A percentile compares a stretch with the other conserved stretches of the same genome.
These are phyloP conservation scores for Prunus campanulata DNA, from an alignment of 306 rosid genomes.

Conservation along the genomic window DNA sequence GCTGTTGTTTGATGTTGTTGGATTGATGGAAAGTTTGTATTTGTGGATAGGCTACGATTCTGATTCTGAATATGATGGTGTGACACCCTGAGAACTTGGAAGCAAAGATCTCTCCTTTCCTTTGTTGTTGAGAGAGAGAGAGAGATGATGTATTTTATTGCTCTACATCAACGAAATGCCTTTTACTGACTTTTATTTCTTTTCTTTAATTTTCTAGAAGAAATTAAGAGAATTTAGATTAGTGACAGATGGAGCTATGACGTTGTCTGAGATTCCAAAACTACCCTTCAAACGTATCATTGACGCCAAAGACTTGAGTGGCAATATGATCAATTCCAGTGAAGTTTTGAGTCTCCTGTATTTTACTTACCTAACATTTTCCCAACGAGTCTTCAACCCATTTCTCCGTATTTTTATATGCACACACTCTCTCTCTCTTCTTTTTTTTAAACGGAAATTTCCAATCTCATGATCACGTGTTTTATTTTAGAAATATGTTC, in stretches of 20 bases:
- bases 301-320: not conserved
- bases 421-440: no score
- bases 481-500: not conserved
- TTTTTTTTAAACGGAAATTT: not conserved
- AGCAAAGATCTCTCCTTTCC: not conserved
- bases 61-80: no score
- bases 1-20: not conserved
- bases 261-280: not conserved
- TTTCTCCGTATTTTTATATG: not conserved
- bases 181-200: not conserved
- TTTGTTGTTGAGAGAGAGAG: no score
- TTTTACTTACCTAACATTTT: conserved; percentile 1
- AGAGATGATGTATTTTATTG: not conserved
- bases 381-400: not conserved
- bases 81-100: not conserved
- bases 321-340: not conserved
- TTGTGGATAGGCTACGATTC: no score
- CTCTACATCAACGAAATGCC: not conserved
- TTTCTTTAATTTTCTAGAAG: not conserved
- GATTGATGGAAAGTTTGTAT: not conserved
- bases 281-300: not conserved
- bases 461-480: not conserved
- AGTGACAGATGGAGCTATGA: not conserved
- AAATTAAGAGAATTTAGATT: not conserved
- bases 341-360: not conserved